These are phyloP conservation scores for Uromyces viciae-fabae DNA, from an alignment of 1,284 basidiomycete species.

Conservation along the genomic window DNA sequence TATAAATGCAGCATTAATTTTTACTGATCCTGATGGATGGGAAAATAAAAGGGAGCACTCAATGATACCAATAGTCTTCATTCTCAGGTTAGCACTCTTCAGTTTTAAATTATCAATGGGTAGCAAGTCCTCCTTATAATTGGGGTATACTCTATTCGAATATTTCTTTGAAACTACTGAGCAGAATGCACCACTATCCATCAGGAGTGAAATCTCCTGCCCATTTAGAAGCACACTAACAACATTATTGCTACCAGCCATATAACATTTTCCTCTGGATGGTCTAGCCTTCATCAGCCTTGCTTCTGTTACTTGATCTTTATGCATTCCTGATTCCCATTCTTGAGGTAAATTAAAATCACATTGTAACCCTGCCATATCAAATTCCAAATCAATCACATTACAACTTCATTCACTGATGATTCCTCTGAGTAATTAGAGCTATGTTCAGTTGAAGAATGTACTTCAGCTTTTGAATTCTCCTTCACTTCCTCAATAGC, in stretches of 20 bases:
- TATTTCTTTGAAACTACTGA: conserved; percentile 1
- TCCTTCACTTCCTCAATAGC: conserved; percentile 1
- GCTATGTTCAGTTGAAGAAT: background rate
- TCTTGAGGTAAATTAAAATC: background rate
- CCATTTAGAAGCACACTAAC: background rate
- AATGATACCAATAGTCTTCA: background rate
- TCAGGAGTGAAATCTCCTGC: background rate
- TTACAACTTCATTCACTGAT: background rate
- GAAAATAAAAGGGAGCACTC: background rate
- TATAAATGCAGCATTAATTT: background rate
- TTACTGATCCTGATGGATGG: background rate
- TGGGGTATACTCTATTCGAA: background rate
- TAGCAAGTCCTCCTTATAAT: background rate
- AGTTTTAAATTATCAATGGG: background rate
- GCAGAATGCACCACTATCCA: background rate
- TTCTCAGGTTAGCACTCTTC: conserved; percentile 1
- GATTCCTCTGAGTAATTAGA: no score
- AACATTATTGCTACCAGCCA: background rate
- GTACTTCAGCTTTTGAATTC: background rate
- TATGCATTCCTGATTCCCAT: background rate
- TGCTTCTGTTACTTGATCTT: background rate
- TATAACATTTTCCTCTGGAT: background rate
- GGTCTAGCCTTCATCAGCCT: background rate
- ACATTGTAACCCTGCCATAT: background rate
- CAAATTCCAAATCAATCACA: background rate